Base-by-base conservation (phyloP, 805 yeast species). In the Pichia cephalocereana region DNA sequence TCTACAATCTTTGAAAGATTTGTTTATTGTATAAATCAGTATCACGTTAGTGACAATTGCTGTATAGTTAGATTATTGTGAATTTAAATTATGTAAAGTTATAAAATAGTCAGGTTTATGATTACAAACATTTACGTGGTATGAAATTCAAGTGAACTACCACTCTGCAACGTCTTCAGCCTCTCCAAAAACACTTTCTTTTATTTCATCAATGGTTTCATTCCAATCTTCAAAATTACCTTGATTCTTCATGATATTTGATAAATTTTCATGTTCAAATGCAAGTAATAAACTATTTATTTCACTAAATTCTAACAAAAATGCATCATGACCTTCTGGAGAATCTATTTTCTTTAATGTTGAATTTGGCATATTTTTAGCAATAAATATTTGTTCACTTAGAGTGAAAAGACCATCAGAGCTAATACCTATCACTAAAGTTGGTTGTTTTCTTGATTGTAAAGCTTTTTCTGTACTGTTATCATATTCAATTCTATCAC, bases 291-390 rank as follows among this genome's bases (percentile, higher is more conserved):
- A 70, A 37, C 76, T 71, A 63, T 93, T 86, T 49, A 93, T 88
- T 45, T 80, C 79, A 44, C 79, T 83, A 64, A 93, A 93, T 65
- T 93, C 99, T 43, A 93, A 71, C 51, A 93, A 68, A 61, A 93
- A 93, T 2, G 98, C 99, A 69, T 93, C 99, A 61, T 93, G 99
- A 17, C 99, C 99, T 58, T 93, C 99, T 12, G 91, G 93, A 1
- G 97, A 89, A 53, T 85, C 79, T 40, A 93, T 82, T 57, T 80
- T 79, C 55, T 82, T 80, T 54, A 93, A 70, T 8, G 57, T 63
- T 1, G 95, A 74, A 56, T 84, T 74, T 8, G 89, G 90, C 50
- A 93, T 76, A 59, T 80, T 70, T 39, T 79, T 76, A 2, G 95
- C 95, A 43, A 93, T 73, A 45, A 82, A 77, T 59, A 86, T 86